These are phyloP conservation scores for Metschnikowia lochheadii DNA, from an alignment of 805 yeast species.

Conservation along the genomic window DNA sequence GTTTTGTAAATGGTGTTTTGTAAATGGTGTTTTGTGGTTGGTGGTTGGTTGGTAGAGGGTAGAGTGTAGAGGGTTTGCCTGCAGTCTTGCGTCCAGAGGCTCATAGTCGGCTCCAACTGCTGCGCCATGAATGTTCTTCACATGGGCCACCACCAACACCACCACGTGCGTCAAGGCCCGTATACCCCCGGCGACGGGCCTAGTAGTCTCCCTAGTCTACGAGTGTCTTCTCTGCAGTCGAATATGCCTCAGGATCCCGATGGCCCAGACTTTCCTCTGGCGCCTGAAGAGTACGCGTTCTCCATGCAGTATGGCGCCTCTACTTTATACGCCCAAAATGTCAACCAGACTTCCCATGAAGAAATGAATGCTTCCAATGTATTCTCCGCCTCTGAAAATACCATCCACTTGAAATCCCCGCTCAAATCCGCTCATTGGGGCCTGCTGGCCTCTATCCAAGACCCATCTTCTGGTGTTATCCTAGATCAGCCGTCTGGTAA, in stretches of 20 bases:
- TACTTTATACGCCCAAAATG: too few relatives aligned
- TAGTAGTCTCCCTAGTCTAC: not conserved
- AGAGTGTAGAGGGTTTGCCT: not conserved
- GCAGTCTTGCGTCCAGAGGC: not conserved
- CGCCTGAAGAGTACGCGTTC: not conserved
- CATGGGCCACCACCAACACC: not conserved
- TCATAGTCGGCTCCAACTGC: not conserved
- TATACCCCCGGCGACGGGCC: not conserved
- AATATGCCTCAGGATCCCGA: not conserved
- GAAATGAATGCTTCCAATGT: not conserved
- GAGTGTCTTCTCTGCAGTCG: not conserved
- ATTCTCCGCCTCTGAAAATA: not conserved
- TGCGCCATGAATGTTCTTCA: not conserved
- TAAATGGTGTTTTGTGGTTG: too few relatives aligned
- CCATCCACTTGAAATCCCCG: not conserved
- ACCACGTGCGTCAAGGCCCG: not conserved
- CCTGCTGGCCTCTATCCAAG: not conserved
- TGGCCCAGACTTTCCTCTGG: too few relatives aligned
- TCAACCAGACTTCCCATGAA: not conserved
- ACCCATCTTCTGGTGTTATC: not conserved
- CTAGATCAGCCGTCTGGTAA: not conserved
- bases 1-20: too few relatives aligned
- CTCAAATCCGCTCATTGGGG: not conserved
- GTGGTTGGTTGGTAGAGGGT: too few relatives aligned
- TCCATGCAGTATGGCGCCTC: not conserved